Evolutionary conservation across 371 early-diverging fungal genomes (phyloP).

Genomic region (Mortierella sp.): DNA sequence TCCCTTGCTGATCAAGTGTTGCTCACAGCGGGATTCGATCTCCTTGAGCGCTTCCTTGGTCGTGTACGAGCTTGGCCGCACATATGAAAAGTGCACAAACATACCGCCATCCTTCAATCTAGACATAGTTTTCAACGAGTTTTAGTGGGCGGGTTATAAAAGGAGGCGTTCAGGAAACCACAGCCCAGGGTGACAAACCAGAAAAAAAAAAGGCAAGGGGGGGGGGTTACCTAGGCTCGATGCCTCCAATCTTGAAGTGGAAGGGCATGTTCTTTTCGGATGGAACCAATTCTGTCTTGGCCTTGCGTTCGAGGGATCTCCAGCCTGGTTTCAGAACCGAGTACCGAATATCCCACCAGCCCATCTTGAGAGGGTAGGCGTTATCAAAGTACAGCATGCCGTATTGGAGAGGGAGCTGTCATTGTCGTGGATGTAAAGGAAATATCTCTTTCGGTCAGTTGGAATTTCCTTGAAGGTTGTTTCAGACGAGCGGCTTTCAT

Average conservation of each 20-base stretch:
- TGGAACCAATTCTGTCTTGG: conserved; percentile 55
- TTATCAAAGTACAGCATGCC: conserved; percentile 45
- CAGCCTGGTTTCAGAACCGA: conserved; percentile 33
- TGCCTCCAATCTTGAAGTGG: conserved; percentile 56
- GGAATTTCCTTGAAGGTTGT: neutral
- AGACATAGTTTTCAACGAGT: neutral
- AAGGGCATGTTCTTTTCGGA: conserved; percentile 59
- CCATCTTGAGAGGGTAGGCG: conserved; percentile 44
- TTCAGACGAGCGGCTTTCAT: neutral
- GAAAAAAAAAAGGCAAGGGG: neutral
- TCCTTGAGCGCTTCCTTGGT: conserved; percentile 52
- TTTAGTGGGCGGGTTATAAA: neutral
- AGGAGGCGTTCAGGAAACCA: neutral
- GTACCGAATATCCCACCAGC: conserved; percentile 44
- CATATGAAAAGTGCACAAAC: conserved; percentile 63
- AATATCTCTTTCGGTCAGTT: neutral
- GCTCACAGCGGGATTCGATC: conserved; percentile 41
- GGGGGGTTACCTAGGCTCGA: conserved; percentile 60
- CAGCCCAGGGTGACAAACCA: no score
- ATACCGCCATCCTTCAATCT: conserved; percentile 65
- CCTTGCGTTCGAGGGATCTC: conserved; percentile 39
- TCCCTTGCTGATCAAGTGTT: conserved; percentile 56
- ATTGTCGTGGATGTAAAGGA: neutral
- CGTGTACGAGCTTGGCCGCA: conserved; percentile 32
- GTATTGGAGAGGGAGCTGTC: conserved; percentile 29